Conservation (phyloP, 1,139 yeast species). For the Sugiyamaella japonica region DNA sequence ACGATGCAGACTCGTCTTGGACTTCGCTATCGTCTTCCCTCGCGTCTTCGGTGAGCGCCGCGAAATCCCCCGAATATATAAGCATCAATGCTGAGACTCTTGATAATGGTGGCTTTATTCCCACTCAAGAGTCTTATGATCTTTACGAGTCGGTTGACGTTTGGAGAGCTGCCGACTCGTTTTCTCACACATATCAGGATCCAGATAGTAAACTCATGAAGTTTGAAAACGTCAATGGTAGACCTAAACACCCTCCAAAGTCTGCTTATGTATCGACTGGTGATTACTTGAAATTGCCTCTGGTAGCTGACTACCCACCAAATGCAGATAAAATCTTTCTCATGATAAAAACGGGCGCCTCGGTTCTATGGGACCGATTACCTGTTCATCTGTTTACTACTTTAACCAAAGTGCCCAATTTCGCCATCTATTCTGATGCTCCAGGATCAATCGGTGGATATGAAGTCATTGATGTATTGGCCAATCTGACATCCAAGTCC, state of each 20-base stretch:
- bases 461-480: slow-evolving; percentile 39
- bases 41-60: neutral
- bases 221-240: slow-evolving; percentile 9
- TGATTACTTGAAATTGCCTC: slow-evolving; percentile 28
- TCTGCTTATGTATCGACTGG: slow-evolving; percentile 17
- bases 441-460: slow-evolving; percentile 38
- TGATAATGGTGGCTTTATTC: slow-evolving; percentile 7
- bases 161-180: slow-evolving; percentile 26
- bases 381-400: slow-evolving; percentile 43
- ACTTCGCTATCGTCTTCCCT: neutral
- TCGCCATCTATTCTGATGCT: slow-evolving; percentile 41
- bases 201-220: neutral
- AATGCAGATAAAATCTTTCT: slow-evolving; percentile 32
- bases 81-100: neutral
- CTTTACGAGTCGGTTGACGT: slow-evolving; percentile 22
- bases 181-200: slow-evolving; percentile 9
- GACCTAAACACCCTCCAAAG: slow-evolving; percentile 8
- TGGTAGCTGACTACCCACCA: slow-evolving; percentile 28
- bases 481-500: slow-evolving; percentile 30
- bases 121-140: slow-evolving; percentile 3
- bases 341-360: slow-evolving; percentile 43
- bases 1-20: slow-evolving; percentile 1
- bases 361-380: slow-evolving; percentile 40
- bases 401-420: slow-evolving; percentile 37
- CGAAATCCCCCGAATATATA: slow-evolving; percentile 1